These are phyloP conservation scores for Penicillium tannophilum DNA, from an alignment of 495 filamentous ascomycete species.

Conservation along the genomic window DNA sequence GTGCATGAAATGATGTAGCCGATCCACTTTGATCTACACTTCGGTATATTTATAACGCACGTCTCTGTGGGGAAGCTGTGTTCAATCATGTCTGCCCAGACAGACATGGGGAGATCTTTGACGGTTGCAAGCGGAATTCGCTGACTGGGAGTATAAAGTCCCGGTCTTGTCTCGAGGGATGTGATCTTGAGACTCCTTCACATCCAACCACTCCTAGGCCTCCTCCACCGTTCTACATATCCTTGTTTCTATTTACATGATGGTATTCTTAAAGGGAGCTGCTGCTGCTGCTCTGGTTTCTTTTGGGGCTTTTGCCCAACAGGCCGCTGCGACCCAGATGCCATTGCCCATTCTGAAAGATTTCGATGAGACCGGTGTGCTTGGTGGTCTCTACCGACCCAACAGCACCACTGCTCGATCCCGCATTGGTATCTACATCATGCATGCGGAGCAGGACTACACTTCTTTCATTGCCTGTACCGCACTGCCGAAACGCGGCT, in stretches of 20 bases:
- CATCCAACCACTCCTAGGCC: background rate
- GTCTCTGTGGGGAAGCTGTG: too few relatives aligned
- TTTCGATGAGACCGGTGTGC: constrained; percentile 5
- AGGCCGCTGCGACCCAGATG: background rate
- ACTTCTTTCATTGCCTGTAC: constrained; percentile 12
- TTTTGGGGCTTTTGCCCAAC: background rate
- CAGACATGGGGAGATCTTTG: background rate
- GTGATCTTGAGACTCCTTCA: background rate
- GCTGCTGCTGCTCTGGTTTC: constrained; percentile 1
- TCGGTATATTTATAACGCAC: background rate
- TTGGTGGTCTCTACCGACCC: constrained; percentile 3
- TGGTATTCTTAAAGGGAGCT: background rate
- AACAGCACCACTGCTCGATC: background rate
- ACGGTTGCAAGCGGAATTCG: background rate
- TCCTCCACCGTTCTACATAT: background rate
- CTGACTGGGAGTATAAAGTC: background rate
- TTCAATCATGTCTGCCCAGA: background rate
- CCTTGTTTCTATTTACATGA: background rate
- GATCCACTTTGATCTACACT: background rate
- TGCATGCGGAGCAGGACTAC: constrained; percentile 19
- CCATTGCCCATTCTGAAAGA: background rate
- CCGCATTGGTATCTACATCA: constrained; percentile 13
- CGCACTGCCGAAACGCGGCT: constrained; percentile 17
- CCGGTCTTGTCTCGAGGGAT: background rate
- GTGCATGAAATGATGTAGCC: too few relatives aligned